These are phyloP conservation scores for Hibiscus trionum DNA, from an alignment of 345 rosid species.

Conservation along the genomic window DNA sequence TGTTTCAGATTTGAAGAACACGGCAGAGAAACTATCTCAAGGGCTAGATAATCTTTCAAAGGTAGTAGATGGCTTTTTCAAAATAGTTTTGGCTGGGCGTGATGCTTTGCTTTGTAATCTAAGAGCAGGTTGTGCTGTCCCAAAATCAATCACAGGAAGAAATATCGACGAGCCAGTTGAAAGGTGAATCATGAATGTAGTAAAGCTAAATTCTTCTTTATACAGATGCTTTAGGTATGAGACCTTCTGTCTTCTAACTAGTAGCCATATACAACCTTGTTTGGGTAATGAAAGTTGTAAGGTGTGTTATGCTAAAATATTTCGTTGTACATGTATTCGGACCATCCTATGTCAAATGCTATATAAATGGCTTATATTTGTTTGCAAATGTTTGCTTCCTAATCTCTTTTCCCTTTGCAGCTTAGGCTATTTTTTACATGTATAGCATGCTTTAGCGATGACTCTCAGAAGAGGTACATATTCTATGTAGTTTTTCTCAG, in stretches of 20 bases:
- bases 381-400: background rate
- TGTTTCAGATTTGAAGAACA: background rate
- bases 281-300: constrained; percentile 8
- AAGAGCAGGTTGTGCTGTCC: background rate
- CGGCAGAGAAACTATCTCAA: background rate
- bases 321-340: constrained; percentile 16
- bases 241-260: background rate
- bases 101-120: background rate
- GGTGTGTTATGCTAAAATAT: background rate
- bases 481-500: background rate
- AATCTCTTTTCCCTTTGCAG: background rate
- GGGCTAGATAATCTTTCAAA: background rate
- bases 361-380: background rate
- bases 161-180: background rate
- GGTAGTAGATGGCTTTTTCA: background rate
- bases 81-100: background rate
- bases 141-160: background rate
- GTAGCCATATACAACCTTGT: constrained; percentile 7
- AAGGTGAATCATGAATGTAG: background rate
- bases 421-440: background rate
- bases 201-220: background rate
- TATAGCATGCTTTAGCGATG: background rate
- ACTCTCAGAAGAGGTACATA: background rate
- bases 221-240: background rate
- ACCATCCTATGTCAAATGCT: constrained; percentile 10